Percentiles rank a stretch among this genome's conserved stretches.
phyloP scores from a whole-genome alignment of 2,329 filamentous ascomycete species.

The Colletotrichum tamarilloi region DNA sequence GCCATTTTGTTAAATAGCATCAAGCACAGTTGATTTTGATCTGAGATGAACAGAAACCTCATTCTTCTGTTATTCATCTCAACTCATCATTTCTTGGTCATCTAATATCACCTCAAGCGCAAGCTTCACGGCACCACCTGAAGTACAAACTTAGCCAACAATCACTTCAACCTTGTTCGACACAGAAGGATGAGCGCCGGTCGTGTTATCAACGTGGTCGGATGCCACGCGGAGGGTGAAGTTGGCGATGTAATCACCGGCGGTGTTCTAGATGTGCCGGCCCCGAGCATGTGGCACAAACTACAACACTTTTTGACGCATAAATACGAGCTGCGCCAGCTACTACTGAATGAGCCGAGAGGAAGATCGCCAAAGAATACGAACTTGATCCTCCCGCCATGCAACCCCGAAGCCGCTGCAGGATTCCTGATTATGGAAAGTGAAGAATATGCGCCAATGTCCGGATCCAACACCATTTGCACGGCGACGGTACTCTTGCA shows the following conservation, averaged over 20 bases:
- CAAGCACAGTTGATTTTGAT: too few relatives aligned
- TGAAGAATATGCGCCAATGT: constrained; percentile 43
- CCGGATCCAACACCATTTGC: constrained; percentile 55
- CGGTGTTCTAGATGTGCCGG: constrained; percentile 55
- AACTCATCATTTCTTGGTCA: too few relatives aligned
- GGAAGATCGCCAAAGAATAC: constrained; percentile 49
- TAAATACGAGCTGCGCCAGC: constrained; percentile 47
- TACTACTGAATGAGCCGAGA: constrained; percentile 53
- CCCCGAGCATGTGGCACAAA: constrained; percentile 61
- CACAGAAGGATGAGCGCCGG: constrained; percentile 6
- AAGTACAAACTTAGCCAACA: too few relatives aligned
- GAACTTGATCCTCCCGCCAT: constrained; percentile 51
- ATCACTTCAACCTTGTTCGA: too few relatives aligned
- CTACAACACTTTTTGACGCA: constrained; percentile 53
- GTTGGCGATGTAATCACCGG: constrained; percentile 61
- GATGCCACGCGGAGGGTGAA: constrained; percentile 53
- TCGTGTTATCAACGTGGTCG: constrained; percentile 45
- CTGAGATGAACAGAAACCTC: too few relatives aligned
- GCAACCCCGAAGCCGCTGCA: constrained; percentile 53
- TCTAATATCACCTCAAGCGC: too few relatives aligned
- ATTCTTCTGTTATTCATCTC: too few relatives aligned
- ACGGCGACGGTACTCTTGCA: constrained; percentile 57
- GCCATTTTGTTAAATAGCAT: background rate
- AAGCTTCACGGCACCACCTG: too few relatives aligned
- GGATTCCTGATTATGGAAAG: constrained; percentile 50